Percentiles rank a stretch among this genome's conserved stretches.
Conservation (phyloP, 306 rosid species). For the Castanea mollissima region DNA sequence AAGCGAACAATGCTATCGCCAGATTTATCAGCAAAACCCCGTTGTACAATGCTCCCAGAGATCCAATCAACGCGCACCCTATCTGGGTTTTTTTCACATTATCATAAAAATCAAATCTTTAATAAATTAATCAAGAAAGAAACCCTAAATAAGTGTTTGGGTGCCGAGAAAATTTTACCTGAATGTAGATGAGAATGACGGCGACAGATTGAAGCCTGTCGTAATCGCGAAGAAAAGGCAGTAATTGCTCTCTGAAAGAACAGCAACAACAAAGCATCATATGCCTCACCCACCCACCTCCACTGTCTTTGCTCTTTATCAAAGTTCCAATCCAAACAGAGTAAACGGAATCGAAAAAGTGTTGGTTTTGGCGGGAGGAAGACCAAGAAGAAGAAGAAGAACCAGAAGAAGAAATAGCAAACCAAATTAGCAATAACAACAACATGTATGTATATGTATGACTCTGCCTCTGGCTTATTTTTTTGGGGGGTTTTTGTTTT, state of each 20-base stretch:
- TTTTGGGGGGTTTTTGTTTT: too few relatives aligned
- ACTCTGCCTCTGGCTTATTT: too few relatives aligned
- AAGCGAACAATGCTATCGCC: slow-evolving; percentile 77
- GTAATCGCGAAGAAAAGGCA: slow-evolving; percentile 86
- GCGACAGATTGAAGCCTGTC: slow-evolving; percentile 81
- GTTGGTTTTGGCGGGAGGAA: too few relatives aligned
- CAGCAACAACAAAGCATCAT: slow-evolving; percentile 82
- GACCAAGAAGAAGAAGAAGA: too few relatives aligned
- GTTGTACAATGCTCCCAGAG: slow-evolving; percentile 86
- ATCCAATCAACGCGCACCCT: slow-evolving; percentile 86
- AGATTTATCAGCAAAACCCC: slow-evolving; percentile 79
- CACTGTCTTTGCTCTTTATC: slow-evolving; percentile 10
- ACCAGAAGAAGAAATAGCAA: too few relatives aligned
- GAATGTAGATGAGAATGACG: slow-evolving; percentile 75
- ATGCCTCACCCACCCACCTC: slow-evolving; percentile 10
- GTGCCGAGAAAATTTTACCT: slow-evolving; percentile 36
- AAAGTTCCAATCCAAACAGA: not conserved
- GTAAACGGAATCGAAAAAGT: too few relatives aligned
- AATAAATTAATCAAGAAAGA: not conserved
- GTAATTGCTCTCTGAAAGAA: slow-evolving; percentile 67
- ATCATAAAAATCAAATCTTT: not conserved
- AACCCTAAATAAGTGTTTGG: too few relatives aligned
- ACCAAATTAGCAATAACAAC: too few relatives aligned
- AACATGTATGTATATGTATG: too few relatives aligned
- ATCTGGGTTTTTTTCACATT: slow-evolving; percentile 36